Evolutionary conservation across 495 filamentous ascomycete genomes (phyloP).

Genomic region (Immersiella caudata): DNA sequence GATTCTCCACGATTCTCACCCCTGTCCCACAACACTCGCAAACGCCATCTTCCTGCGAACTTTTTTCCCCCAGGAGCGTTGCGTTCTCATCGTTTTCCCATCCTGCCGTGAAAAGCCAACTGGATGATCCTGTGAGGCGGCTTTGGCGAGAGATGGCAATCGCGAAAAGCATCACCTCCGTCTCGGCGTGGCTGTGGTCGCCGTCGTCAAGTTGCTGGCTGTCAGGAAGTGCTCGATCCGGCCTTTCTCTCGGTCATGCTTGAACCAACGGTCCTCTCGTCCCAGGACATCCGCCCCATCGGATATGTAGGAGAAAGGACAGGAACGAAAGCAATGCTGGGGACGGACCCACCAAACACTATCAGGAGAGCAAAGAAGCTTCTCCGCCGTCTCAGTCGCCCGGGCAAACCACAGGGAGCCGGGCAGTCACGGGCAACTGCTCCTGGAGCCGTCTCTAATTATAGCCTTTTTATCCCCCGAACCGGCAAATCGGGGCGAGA

Average conservation of each 20-base stretch:
- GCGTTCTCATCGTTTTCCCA: neutral
- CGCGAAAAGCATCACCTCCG: neutral
- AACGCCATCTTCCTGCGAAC: neutral
- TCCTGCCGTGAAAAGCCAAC: neutral
- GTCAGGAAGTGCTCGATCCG: neutral
- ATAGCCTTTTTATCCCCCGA: neutral
- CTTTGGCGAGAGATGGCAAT: neutral
- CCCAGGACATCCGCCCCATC: neutral
- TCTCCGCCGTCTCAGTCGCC: neutral
- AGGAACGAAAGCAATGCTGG: neutral
- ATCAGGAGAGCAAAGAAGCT: neutral
- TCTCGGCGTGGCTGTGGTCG: neutral
- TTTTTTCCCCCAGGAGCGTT: neutral
- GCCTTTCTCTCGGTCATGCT: slow-evolving; percentile 7
- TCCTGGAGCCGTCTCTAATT: neutral
- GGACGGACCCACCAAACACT: neutral
- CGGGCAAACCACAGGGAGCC: neutral
- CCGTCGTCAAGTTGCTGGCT: neutral
- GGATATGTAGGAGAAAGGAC: neutral
- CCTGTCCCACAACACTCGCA: neutral
- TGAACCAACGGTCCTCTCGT: neutral
- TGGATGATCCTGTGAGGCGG: neutral
- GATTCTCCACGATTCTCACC: too few species aligned
- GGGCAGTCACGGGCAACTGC: neutral
- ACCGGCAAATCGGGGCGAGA: neutral